phyloP scores from a whole-genome alignment of 2,329 filamentous ascomycete genomes.

The Monilinia vaccinii-corymbosi region DNA sequence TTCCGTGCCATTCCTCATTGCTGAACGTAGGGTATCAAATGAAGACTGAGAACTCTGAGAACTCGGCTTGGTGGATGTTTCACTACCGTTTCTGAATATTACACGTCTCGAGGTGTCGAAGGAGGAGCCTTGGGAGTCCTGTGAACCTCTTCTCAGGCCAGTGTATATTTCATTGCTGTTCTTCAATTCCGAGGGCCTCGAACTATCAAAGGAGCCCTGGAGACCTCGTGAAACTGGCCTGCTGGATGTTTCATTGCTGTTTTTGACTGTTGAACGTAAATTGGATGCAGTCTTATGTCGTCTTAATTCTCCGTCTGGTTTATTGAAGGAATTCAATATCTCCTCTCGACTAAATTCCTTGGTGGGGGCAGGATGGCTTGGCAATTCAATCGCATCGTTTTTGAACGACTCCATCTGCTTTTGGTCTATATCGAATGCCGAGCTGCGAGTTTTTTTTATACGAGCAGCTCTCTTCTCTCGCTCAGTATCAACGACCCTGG shows the following conservation, averaged over 20 bases:
- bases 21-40: conserved; percentile 4
- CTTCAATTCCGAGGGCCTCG: conserved; percentile 8
- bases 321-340: conserved; percentile 34
- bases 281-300: conserved; percentile 33
- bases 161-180: conserved; percentile 14
- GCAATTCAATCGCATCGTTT: conserved; percentile 44
- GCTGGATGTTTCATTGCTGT: conserved; percentile 5
- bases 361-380: conserved; percentile 38
- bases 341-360: conserved; percentile 56
- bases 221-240: conserved; percentile 21
- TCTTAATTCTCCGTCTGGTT: conserved; percentile 29
- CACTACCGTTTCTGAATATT: conserved; percentile 9
- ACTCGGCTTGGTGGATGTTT: conserved; percentile 25
- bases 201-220: conserved; percentile 9
- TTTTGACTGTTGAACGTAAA: conserved; percentile 19
- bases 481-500: conserved; percentile 46
- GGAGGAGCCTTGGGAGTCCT: conserved; percentile 1
- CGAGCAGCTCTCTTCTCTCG: conserved; percentile 43
- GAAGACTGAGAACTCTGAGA: conserved; percentile 8
- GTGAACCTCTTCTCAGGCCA: conserved; percentile 26
- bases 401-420: conserved; percentile 54
- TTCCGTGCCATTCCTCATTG: conserved; percentile 2
- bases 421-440: conserved; percentile 46
- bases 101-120: conserved; percentile 11
- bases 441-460: conserved; percentile 44